A percentile compares a stretch with the other conserved stretches of the same genome.
Conservation (phyloP, 2,329 filamentous ascomycete species). For the Colletotrichum tropicale region DNA sequence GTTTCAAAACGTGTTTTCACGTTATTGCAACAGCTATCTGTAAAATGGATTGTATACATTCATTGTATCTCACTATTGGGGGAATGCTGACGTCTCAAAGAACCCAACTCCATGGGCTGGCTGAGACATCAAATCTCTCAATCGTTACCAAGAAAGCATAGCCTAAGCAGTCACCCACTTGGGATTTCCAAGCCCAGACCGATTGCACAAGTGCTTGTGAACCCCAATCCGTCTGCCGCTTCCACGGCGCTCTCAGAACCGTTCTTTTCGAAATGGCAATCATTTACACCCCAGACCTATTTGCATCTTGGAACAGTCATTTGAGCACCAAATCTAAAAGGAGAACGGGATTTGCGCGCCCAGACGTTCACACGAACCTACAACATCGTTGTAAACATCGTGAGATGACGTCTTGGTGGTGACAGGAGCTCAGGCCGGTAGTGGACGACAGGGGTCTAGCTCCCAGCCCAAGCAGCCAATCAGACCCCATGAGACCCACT, state of each 20-base stretch:
- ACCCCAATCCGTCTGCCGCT: not conserved
- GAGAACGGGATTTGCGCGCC: rapidly evolving
- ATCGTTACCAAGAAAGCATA: rapidly evolving
- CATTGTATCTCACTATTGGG: too few relatives aligned
- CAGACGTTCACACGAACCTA: not conserved
- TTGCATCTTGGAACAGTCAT: rapidly evolving
- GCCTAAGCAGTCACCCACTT: rapidly evolving
- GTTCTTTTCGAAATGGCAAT: not conserved
- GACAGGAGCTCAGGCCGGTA: not conserved
- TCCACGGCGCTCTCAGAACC: not conserved
- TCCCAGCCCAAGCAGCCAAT: not conserved
- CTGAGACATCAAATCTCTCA: not conserved
- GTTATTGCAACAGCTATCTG: too few relatives aligned
- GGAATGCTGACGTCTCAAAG: not conserved
- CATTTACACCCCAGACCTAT: rapidly evolving
- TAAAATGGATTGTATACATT: too few relatives aligned
- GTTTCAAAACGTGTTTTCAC: not conserved
- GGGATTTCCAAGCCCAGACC: not conserved
- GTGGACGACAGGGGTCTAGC: not conserved
- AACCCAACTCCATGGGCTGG: rapidly evolving
- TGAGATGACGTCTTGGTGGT: not conserved
- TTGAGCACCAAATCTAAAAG: rapidly evolving
- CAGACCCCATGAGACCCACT: not conserved
- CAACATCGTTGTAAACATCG: not conserved
- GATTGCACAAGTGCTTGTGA: not conserved